These are phyloP conservation scores for Schizopora paradoxa DNA, from an alignment of 1,284 basidiomycete genomes.

Conservation along the genomic window DNA sequence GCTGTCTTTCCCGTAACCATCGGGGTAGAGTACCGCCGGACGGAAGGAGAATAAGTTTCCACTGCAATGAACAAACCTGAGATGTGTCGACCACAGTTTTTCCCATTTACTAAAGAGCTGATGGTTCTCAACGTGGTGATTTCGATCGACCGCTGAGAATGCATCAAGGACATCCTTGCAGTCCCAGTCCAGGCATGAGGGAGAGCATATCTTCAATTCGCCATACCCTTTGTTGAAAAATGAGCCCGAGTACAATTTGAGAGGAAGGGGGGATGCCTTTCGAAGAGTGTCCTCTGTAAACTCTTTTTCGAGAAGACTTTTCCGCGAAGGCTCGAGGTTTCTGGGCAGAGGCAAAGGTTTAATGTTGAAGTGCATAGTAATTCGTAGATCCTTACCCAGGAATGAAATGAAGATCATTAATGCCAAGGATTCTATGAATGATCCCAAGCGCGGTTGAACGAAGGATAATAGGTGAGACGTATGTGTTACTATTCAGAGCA, in stretches of 20 bases:
- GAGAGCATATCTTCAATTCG: slow-evolving; percentile 20
- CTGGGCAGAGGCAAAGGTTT: neutral
- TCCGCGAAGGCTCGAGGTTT: neutral
- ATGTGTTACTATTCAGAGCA: slow-evolving; percentile 28
- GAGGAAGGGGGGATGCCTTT: slow-evolving; percentile 12
- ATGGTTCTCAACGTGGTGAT: slow-evolving; percentile 1
- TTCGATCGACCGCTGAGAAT: slow-evolving; percentile 17
- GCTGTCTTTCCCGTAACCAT: slow-evolving; percentile 24
- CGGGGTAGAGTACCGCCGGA: slow-evolving; percentile 21
- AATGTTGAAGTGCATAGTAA: neutral
- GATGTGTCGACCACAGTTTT: slow-evolving; percentile 21
- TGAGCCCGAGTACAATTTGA: slow-evolving; percentile 21
- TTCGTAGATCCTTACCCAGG: slow-evolving; percentile 12
- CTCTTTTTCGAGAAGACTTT: too few relatives aligned
- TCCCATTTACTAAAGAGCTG: slow-evolving; percentile 19
- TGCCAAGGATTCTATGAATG: slow-evolving; percentile 9
- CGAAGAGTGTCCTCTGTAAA: neutral
- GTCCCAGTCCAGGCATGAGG: slow-evolving; percentile 14
- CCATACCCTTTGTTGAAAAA: slow-evolving; percentile 23
- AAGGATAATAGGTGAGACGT: slow-evolving; percentile 7
- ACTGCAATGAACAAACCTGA: slow-evolving; percentile 17
- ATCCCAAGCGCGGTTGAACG: neutral
- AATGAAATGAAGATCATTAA: slow-evolving; percentile 18
- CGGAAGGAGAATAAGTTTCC: slow-evolving; percentile 17
- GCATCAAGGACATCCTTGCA: slow-evolving; percentile 20